A percentile compares a stretch with the other conserved stretches of the same genome.
These are phyloP conservation scores for Cyberlindnera veronae DNA, from an alignment of 805 yeast species.

Conservation along the genomic window DNA sequence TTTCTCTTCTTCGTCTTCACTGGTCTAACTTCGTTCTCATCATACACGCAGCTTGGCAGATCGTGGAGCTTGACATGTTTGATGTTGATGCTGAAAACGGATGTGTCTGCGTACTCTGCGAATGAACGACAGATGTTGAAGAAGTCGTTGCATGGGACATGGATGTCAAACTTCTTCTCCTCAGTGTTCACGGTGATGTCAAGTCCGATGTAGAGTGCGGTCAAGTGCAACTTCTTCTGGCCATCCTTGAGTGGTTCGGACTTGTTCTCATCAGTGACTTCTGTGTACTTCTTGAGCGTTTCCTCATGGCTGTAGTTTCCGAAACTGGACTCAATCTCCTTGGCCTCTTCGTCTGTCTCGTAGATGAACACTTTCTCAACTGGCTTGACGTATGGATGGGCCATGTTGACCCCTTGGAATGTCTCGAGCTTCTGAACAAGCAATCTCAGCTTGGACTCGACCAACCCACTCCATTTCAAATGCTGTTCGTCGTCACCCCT, in stretches of 20 bases:
- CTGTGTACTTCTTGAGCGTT: conserved; percentile 32
- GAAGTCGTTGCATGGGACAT: conserved; percentile 87
- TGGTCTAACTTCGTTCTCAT: conserved; percentile 76
- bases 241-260: conserved; percentile 32
- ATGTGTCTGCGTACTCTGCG: conserved; percentile 59
- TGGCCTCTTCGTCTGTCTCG: conserved; percentile 50
- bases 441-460: conserved; percentile 80
- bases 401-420: conserved; percentile 68
- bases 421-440: conserved; percentile 82
- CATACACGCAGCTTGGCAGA: conserved; percentile 80
- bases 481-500: conserved; percentile 76
- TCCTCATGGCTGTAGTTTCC: conserved; percentile 58
- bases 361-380: conserved; percentile 55
- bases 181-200: conserved; percentile 38
- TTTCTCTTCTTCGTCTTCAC: conserved; percentile 56
- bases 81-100: conserved; percentile 53
- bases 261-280: conserved; percentile 35
- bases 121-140: conserved; percentile 75
- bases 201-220: conserved; percentile 80
- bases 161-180: conserved; percentile 72
- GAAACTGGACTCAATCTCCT: conserved; percentile 55
- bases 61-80: conserved; percentile 75
- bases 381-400: conserved; percentile 87
- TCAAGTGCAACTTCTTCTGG: conserved; percentile 48
- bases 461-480: conserved; percentile 87